Percentiles rank a stretch among this genome's conserved stretches.
Evolutionary conservation across 2,329 filamentous ascomycete genomes (phyloP).

Genomic region (Xylariaceae sp.): DNA sequence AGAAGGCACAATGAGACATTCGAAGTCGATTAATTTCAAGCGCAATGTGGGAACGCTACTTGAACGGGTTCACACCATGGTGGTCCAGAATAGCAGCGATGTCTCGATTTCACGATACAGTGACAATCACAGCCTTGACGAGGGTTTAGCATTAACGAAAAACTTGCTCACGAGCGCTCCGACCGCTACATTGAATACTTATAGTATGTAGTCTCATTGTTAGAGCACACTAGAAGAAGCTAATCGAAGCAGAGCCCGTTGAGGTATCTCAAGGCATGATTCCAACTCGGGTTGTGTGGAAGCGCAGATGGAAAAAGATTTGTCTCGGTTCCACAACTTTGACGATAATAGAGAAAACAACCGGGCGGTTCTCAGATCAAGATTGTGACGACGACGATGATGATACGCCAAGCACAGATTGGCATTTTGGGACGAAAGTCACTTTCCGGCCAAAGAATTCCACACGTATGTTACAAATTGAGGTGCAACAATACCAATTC

Average conservation of each 20-base stretch:
- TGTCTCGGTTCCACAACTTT: conserved; percentile 2
- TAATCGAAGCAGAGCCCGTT: conserved; percentile 1
- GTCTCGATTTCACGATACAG: background rate
- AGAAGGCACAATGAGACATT: background rate
- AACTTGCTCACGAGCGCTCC: background rate
- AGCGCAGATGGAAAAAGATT: background rate
- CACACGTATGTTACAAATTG: background rate
- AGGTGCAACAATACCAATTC: conserved; percentile 5
- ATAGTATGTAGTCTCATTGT: conserved; percentile 3
- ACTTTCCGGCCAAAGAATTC: background rate
- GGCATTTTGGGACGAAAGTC: conserved; percentile 4
- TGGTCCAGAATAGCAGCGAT: background rate
- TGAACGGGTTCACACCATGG: background rate
- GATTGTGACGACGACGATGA: background rate
- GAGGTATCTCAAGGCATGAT: background rate
- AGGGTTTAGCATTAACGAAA: conserved; percentile 1
- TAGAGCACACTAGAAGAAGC: background rate
- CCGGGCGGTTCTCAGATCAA: background rate
- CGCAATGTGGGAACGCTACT: conserved; percentile 1
- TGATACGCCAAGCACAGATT: background rate
- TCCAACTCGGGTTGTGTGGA: background rate
- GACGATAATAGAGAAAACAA: conserved; percentile 6
- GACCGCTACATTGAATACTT: conserved; percentile 3
- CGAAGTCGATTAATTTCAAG: background rate
- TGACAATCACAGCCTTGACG: background rate